Base-by-base conservation (phyloP, 1,284 basidiomycete genomes). In the Vanrija pseudolonga region DNA sequence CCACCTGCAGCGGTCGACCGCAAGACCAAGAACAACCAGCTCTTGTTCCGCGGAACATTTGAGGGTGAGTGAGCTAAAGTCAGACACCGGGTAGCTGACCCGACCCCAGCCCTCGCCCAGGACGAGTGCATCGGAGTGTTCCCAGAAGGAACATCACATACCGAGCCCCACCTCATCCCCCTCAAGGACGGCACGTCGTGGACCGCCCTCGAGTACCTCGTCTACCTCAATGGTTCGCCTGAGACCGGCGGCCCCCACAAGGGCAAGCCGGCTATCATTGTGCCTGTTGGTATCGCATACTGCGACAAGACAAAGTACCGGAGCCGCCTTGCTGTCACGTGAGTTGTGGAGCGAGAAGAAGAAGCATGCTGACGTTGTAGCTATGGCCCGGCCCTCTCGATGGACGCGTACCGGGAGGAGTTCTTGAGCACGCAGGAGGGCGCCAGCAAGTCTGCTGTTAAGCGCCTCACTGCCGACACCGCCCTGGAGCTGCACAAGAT, bases 181-280 rank as follows among this genome's bases (percentile, higher is more conserved):
- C 83, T 98, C 67, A 98, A 98, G 73, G 91, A 97, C 65, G 94
- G 94, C 22, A 89, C 89, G n/a, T 85, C 90, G 8, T 97, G 93
- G 93, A 87, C 91, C 32, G 90, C 92, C 4, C 80, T 97, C 61
- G 95, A 97, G 78, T 97, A 94, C 75, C 81, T 85, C 14, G 87
- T 88, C 64, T 92, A 89, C 83, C 80, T 84, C 42, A 55, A 78
- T 67, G 68, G 79, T 69, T 60, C 82, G 77, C 54, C 74, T 61
- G 61, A 79, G 79, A 49, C 78, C 71, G 58, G 66, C 61, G 71
- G 76, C 54, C 65, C 70, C 23, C 76, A 78, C 52, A 67, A 73
- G 6, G 74, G 74, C 2, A 71, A 75, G 55, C 78, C 78, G 28
- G 78, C 87, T 22, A 68, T 79, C 4, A 84, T 98, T 57, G 78